These are phyloP conservation scores for Pleurotus djamor DNA, from an alignment of 768 basidiomycete species.

Conservation along the genomic window DNA sequence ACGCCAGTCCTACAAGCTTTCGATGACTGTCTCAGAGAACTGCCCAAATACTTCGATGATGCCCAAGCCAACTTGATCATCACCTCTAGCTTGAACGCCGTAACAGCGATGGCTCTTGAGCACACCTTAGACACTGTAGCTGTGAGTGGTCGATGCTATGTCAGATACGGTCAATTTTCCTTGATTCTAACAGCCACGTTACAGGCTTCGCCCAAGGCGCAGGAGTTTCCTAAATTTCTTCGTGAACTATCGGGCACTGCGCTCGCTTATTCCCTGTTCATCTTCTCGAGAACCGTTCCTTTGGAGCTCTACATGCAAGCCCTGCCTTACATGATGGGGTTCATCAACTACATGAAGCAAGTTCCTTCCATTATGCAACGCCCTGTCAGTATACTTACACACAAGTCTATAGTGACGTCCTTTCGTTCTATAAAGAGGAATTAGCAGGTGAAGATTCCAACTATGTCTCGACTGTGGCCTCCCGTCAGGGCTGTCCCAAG, in stretches of 20 bases:
- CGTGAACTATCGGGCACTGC: neutral
- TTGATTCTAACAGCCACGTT: no score
- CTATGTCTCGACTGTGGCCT: neutral
- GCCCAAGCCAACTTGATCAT: no score
- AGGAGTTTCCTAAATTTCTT: no score
- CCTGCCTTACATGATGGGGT: neutral
- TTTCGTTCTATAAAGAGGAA: conserved; percentile 6
- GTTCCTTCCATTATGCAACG: neutral
- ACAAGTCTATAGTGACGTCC: neutral
- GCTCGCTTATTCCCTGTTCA: neutral
- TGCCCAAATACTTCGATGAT: no score
- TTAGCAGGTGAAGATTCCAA: conserved; percentile 1
- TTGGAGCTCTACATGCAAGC: conserved; percentile 2
- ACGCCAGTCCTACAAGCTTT: neutral
- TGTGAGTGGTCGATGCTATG: no score
- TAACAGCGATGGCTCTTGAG: no score
- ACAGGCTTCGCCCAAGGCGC: no score
- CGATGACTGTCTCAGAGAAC: no score
- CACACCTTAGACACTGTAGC: no score
- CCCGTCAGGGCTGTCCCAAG: neutral
- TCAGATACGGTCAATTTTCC: no score
- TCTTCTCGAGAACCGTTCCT: neutral
- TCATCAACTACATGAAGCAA: neutral
- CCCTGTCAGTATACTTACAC: neutral
- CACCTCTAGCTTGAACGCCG: no score